Evolutionary conservation across 1,284 basidiomycete species (phyloP).

Genomic region (Meira miltonrushii): DNA sequence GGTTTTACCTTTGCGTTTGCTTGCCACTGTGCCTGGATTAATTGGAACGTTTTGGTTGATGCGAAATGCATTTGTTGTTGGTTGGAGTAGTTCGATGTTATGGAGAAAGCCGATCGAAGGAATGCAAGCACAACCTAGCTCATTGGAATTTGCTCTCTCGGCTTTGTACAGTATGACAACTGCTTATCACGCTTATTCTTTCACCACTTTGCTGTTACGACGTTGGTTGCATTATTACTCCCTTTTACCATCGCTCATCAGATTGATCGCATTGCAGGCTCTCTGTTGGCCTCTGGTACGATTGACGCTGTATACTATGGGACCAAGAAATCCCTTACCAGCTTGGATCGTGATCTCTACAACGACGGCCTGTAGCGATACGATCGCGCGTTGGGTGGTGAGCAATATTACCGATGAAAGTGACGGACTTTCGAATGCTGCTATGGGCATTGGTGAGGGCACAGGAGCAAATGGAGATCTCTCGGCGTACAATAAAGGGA

Average conservation of each 20-base stretch:
- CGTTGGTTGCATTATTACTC: constrained; percentile 78
- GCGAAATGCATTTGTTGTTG: constrained; percentile 23
- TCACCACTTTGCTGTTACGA: constrained; percentile 72
- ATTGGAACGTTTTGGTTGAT: constrained; percentile 45
- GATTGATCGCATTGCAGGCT: constrained; percentile 73
- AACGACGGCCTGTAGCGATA: constrained; percentile 59
- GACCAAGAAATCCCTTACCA: constrained; percentile 64
- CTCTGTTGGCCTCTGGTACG: constrained; percentile 82
- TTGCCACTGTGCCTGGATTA: constrained; percentile 46
- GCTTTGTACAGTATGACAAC: constrained; percentile 60
- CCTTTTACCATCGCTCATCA: constrained; percentile 71
- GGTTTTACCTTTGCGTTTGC: constrained; percentile 41
- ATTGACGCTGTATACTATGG: constrained; percentile 65
- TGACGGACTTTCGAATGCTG: background rate
- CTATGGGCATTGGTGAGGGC: background rate
- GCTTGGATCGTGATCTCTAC: constrained; percentile 77
- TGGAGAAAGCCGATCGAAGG: background rate
- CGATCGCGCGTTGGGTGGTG: constrained; percentile 48
- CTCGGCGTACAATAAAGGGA: background rate
- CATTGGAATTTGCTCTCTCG: constrained; percentile 35
- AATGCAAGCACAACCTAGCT: constrained; percentile 15
- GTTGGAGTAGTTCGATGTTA: background rate
- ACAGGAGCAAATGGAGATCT: background rate
- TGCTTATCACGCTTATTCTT: constrained; percentile 70
- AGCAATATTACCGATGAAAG: constrained; percentile 48